These are phyloP conservation scores for Borovskyia barvae DNA, from an alignment of 208 protist genomes.

Conservation along the genomic window DNA sequence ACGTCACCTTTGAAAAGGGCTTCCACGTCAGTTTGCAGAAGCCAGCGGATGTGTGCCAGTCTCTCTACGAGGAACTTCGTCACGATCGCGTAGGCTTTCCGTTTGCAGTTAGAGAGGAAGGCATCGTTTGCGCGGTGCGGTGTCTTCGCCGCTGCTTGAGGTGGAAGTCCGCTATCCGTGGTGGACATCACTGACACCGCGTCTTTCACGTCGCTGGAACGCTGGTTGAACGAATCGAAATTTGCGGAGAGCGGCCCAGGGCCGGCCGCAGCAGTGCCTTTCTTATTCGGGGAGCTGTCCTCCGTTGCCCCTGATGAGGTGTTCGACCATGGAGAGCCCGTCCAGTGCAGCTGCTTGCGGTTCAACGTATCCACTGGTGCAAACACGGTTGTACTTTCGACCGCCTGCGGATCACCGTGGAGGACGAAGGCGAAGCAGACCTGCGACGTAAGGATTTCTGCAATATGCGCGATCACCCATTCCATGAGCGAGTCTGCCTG, in stretches of 20 bases:
- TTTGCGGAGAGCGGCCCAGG: too few species aligned
- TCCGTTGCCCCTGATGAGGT: too few species aligned
- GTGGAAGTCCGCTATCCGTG: too few species aligned
- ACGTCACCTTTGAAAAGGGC: conserved; percentile 57
- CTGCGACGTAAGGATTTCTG: conserved; percentile 51
- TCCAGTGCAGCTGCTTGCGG: conserved; percentile 36
- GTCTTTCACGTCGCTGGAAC: too few species aligned
- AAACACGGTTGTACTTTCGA: conserved; percentile 21
- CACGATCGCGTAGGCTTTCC: conserved; percentile 46
- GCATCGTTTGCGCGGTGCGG: background rate
- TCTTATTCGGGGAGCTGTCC: too few species aligned
- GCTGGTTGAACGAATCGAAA: too few species aligned
- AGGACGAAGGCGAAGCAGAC: conserved; percentile 55
- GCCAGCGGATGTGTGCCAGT: conserved; percentile 47
- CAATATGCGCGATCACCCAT: conserved; percentile 50
- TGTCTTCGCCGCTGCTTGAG: background rate
- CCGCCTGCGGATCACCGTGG: conserved; percentile 40
- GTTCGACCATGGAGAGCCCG: too few species aligned
- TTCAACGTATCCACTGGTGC: conserved; percentile 25
- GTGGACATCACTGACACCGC: too few species aligned
- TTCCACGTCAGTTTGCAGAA: conserved; percentile 72
- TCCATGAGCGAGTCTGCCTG: conserved; percentile 35
- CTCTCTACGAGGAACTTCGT: conserved; percentile 51
- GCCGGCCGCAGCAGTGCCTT: too few species aligned
- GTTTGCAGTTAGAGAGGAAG: conserved; percentile 28